phyloP scores from a whole-genome alignment of 2,329 filamentous ascomycete species.

The Botryotinia calthae region DNA sequence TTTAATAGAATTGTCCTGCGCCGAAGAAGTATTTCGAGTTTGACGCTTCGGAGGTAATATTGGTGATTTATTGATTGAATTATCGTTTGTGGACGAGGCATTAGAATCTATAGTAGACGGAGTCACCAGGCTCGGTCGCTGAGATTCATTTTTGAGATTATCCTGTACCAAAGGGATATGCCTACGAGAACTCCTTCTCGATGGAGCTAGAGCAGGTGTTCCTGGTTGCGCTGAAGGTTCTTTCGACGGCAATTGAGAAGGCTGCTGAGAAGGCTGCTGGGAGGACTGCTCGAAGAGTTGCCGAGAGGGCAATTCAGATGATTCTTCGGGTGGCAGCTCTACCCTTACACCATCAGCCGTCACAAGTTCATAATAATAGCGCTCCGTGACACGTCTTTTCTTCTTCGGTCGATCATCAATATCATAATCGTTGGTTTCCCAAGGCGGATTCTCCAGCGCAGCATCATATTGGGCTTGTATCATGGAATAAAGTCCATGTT shows the following conservation, averaged over 20 bases:
- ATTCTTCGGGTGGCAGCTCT: conserved; percentile 21
- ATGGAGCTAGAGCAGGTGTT: background rate
- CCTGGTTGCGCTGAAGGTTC: conserved; percentile 5
- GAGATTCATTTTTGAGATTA: background rate
- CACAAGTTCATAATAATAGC: conserved; percentile 37
- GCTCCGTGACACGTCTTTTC: conserved; percentile 33
- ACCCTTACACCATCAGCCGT: conserved; percentile 34
- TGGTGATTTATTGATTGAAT: background rate
- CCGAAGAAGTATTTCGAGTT: background rate
- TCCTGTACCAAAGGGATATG: background rate
- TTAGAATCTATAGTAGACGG: background rate
- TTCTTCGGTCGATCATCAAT: conserved; percentile 39
- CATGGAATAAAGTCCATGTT: conserved; percentile 69
- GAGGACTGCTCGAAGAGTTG: background rate
- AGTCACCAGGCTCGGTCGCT: too few relatives aligned
- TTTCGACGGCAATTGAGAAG: conserved; percentile 1
- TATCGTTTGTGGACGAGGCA: background rate
- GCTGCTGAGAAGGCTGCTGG: conserved; percentile 2
- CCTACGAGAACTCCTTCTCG: conserved; percentile 19
- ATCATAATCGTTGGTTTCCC: conserved; percentile 37
- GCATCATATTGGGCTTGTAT: conserved; percentile 67
- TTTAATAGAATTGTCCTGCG: background rate
- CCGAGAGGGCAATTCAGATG: background rate
- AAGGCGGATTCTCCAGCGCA: conserved; percentile 43
- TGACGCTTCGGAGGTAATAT: background rate